Evolutionary conservation across 768 basidiomycete genomes (phyloP).

Genomic region (Nidularia pulvinata): DNA sequence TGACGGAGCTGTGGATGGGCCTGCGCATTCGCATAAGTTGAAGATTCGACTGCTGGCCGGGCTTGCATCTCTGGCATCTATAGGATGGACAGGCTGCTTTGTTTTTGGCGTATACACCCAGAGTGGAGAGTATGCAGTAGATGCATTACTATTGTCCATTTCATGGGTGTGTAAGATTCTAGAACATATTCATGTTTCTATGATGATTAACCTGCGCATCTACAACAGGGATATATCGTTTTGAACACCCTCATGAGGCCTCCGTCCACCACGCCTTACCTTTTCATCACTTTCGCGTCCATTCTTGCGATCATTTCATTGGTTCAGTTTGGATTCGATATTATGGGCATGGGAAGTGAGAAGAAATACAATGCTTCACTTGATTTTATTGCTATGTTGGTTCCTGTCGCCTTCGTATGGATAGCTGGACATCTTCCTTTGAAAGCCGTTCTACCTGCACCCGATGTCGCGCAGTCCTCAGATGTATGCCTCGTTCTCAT

Average conservation of each 20-base stretch:
- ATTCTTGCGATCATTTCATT: slow-evolving; percentile 31
- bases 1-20: slow-evolving; percentile 31
- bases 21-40: slow-evolving; percentile 15
- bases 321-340: slow-evolving; percentile 29
- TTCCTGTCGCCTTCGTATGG: slow-evolving; percentile 40
- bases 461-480: slow-evolving; percentile 44
- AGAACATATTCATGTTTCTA: no score
- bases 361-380: slow-evolving; percentile 12
- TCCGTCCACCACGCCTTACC: slow-evolving; percentile 52
- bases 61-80: slow-evolving; percentile 33
- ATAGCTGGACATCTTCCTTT: slow-evolving; percentile 60
- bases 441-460: slow-evolving; percentile 36
- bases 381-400: slow-evolving; percentile 23
- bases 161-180: slow-evolving; percentile 45
- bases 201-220: no score
- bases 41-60: slow-evolving; percentile 30
- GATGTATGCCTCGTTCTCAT: slow-evolving; percentile 35
- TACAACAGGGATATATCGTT: slow-evolving; percentile 39
- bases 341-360: slow-evolving; percentile 12
- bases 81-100: slow-evolving; percentile 42
- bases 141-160: slow-evolving; percentile 29
- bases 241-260: slow-evolving; percentile 35
- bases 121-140: slow-evolving; percentile 14
- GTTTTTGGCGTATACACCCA: slow-evolving; percentile 26
- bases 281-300: slow-evolving; percentile 38